Conservation (phyloP, 106 monocot species). For the Dioscorea zingiberensis region DNA sequence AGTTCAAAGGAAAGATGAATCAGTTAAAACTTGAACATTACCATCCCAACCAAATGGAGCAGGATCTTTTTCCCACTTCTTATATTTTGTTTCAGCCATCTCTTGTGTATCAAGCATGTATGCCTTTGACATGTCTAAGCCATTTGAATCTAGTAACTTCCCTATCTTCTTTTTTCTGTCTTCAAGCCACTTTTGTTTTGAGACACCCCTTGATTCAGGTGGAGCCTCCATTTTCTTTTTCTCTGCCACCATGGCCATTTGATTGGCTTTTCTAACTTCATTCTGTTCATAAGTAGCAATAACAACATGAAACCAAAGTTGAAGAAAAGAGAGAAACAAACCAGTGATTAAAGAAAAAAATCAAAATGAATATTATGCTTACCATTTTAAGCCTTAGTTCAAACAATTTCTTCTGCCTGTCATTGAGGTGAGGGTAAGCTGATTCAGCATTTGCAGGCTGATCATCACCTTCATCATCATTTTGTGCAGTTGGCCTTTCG, state of each 20-base stretch:
- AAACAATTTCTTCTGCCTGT: constrained; percentile 81
- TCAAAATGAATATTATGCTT: neutral
- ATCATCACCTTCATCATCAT: constrained; percentile 13
- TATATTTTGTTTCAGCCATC: constrained; percentile 82
- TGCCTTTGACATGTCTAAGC: constrained; percentile 85
- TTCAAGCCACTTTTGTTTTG: constrained; percentile 94
- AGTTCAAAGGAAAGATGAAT: neutral
- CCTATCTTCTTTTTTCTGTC: constrained; percentile 97
- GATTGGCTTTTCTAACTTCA: constrained; percentile 95
- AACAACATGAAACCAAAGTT: constrained; percentile 5
- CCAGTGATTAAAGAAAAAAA: neutral
- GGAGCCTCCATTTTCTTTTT: constrained; percentile 76
- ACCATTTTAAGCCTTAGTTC: constrained; percentile 92
- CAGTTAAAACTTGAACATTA: constrained; percentile 17
- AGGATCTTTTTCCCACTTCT: constrained; percentile 99
- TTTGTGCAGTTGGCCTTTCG: constrained; percentile 10
- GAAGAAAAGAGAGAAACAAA: neutral
- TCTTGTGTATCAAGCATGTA: constrained; percentile 99
- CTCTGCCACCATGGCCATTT: constrained; percentile 80
- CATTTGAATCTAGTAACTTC: constrained; percentile 94
- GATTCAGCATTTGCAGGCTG: constrained; percentile 25
- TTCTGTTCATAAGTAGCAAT: constrained; percentile 33
- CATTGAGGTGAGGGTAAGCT: constrained; percentile 60
- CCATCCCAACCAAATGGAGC: constrained; percentile 98
- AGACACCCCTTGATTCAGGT: constrained; percentile 77